These are phyloP conservation scores for Jamesozyma lodderae DNA, from an alignment of 805 yeast species.

Conservation along the genomic window DNA sequence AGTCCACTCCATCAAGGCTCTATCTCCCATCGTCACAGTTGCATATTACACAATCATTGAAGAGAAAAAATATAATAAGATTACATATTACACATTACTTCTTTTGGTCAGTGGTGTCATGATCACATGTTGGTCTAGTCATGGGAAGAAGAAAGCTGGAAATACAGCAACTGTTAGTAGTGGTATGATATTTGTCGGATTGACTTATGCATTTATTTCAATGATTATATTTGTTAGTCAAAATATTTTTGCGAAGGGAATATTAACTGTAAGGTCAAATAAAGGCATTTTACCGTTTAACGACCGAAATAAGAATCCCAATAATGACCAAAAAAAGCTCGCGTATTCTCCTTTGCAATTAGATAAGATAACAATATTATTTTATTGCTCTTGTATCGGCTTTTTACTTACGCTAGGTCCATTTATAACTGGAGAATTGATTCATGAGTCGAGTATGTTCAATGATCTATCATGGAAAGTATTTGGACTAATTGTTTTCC, in stretches of 20 bases:
- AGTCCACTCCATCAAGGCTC: slow-evolving; percentile 88
- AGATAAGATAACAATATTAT: slow-evolving; percentile 63
- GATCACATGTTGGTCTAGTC: slow-evolving; percentile 54
- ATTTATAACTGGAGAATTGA: slow-evolving; percentile 48
- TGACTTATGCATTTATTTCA: slow-evolving; percentile 34
- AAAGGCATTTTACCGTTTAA: slow-evolving; percentile 19
- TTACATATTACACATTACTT: slow-evolving; percentile 69
- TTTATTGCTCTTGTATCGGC: slow-evolving; percentile 65
- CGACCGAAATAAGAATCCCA: slow-evolving; percentile 16
- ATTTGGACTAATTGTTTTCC: slow-evolving; percentile 39
- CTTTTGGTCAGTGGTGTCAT: slow-evolving; percentile 83
- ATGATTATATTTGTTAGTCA: slow-evolving; percentile 63
- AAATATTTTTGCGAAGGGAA: slow-evolving; percentile 70
- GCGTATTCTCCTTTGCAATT: slow-evolving; percentile 31
- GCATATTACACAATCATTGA: slow-evolving; percentile 60
- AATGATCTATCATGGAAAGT: slow-evolving; percentile 25
- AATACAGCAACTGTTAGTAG: slow-evolving; percentile 1
- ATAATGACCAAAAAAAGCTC: slow-evolving; percentile 17
- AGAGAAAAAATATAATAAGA: slow-evolving; percentile 43
- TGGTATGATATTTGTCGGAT: slow-evolving; percentile 25
- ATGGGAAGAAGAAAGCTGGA: slow-evolving; percentile 9
- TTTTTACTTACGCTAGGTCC: slow-evolving; percentile 57
- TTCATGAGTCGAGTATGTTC: slow-evolving; percentile 20
- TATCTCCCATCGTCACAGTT: slow-evolving; percentile 85
- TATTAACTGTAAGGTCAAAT: slow-evolving; percentile 41